Evolutionary conservation across 2,329 filamentous ascomycete species (phyloP).

Genomic region (Penicillium sp.): DNA sequence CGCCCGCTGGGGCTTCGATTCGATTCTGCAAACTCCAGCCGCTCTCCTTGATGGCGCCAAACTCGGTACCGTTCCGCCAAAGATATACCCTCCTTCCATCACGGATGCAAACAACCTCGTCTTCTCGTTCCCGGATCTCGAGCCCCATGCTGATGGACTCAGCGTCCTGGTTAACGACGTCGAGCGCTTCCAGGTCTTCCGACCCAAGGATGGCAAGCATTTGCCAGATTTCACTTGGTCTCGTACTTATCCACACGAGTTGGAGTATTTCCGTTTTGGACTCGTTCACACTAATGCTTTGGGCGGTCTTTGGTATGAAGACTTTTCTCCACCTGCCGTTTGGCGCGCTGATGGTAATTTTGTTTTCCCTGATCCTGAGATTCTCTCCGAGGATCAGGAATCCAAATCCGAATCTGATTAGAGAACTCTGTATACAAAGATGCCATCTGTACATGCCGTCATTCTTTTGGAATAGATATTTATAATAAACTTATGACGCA

Average conservation of each 20-base stretch:
- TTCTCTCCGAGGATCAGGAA: background rate
- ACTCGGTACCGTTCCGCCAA: constrained; percentile 34
- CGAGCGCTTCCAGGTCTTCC: constrained; percentile 55
- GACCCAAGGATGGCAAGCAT: constrained; percentile 35
- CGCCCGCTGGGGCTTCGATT: constrained; percentile 62
- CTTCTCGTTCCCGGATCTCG: constrained; percentile 36
- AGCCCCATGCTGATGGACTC: constrained; percentile 50
- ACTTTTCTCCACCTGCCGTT: constrained; percentile 31
- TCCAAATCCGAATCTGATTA: background rate
- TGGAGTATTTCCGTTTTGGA: constrained; percentile 46
- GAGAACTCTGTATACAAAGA: background rate
- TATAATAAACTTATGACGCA: background rate
- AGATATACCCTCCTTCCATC: constrained; percentile 23
- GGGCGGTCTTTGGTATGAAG: constrained; percentile 41
- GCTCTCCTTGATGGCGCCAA: constrained; percentile 44
- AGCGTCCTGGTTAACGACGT: constrained; percentile 62
- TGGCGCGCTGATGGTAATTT: constrained; percentile 13
- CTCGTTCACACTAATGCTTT: constrained; percentile 38
- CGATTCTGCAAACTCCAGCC: constrained; percentile 57
- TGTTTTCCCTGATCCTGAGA: constrained; percentile 13
- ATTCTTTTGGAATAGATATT: background rate
- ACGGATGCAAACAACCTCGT: constrained; percentile 30
- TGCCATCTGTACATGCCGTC: background rate
- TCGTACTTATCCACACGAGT: constrained; percentile 26
- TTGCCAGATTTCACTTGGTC: constrained; percentile 37